A percentile compares a stretch with the other conserved stretches of the same genome.
These are phyloP conservation scores for Rhynchospora pubera DNA, from an alignment of 176 grass and related monocot species.

Conservation along the genomic window DNA sequence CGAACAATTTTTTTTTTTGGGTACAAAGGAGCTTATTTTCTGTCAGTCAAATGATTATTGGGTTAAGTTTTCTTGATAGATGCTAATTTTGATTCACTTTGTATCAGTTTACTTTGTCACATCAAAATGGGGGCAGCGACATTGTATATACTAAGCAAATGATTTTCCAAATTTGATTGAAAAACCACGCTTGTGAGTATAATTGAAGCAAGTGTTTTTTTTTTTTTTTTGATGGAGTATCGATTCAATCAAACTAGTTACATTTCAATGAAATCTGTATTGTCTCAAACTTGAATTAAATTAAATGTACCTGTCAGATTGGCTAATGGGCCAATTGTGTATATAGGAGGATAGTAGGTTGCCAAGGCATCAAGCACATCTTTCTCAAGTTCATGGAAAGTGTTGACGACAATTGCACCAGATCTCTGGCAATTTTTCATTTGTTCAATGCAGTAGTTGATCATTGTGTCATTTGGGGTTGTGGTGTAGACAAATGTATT, in stretches of 20 bases:
- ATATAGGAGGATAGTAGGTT: conserved; percentile 25
- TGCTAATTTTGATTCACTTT: too few relatives aligned
- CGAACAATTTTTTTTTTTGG: neutral
- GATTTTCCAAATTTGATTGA: too few relatives aligned
- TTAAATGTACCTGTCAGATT: neutral
- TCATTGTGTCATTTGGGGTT: conserved; percentile 15
- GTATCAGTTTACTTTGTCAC: too few relatives aligned
- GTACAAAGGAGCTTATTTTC: neutral
- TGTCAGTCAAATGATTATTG: neutral
- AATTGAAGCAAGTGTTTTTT: too few relatives aligned
- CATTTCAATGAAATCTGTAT: too few relatives aligned
- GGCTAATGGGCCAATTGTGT: conserved; percentile 33
- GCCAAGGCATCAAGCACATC: conserved; percentile 31
- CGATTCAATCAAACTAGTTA: neutral
- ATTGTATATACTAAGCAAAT: too few relatives aligned
- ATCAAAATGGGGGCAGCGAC: too few relatives aligned
- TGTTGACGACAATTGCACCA: conserved; percentile 37
- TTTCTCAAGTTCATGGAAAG: conserved; percentile 35
- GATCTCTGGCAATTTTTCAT: conserved; percentile 9
- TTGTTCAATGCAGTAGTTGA: conserved; percentile 7
- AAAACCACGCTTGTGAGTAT: too few relatives aligned
- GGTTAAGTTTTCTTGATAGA: neutral
- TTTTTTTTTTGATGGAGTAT: too few relatives aligned
- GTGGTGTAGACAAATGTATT: conserved; percentile 27
- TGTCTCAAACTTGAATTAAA: neutral